These are phyloP conservation scores for Cardiospermum halicacabum DNA, from an alignment of 345 rosid species.

Conservation along the genomic window DNA sequence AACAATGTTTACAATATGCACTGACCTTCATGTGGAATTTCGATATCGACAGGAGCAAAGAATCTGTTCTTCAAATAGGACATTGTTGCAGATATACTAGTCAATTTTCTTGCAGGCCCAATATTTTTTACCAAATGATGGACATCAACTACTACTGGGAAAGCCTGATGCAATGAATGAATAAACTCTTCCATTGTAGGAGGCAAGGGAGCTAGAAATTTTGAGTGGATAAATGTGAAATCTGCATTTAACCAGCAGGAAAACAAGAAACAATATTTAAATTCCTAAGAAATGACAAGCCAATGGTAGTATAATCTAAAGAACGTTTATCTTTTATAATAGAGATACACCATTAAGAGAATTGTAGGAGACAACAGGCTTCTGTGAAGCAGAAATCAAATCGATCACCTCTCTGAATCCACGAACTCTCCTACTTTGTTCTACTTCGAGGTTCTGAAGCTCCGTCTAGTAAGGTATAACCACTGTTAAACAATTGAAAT, in stretches of 20 bases:
- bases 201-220: constrained; percentile 77
- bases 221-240: constrained; percentile 68
- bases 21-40: constrained; percentile 67
- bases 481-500: constrained; percentile 13
- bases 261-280: constrained; percentile 5
- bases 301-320: constrained; percentile 7
- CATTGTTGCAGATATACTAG: constrained; percentile 45
- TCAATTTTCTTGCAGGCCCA: constrained; percentile 39
- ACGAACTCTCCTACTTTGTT: constrained; percentile 58
- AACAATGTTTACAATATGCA: background rate
- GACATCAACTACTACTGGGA: constrained; percentile 69
- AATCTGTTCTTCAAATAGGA: constrained; percentile 52
- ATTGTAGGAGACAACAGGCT: constrained; percentile 73
- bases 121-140: constrained; percentile 59
- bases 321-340: constrained; percentile 3
- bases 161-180: constrained; percentile 40
- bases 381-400: constrained; percentile 80
- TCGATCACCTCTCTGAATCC: constrained; percentile 95
- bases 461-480: constrained; percentile 52
- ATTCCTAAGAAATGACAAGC: constrained; percentile 1
- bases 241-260: constrained; percentile 39
- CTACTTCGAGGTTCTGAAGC: constrained; percentile 54
- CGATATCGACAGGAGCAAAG: constrained; percentile 55
- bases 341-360: constrained; percentile 70
- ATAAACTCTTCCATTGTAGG: constrained; percentile 54